These are phyloP conservation scores for Trichophyton mentagrophytes DNA, from an alignment of 2,329 filamentous ascomycete genomes.

Conservation along the genomic window DNA sequence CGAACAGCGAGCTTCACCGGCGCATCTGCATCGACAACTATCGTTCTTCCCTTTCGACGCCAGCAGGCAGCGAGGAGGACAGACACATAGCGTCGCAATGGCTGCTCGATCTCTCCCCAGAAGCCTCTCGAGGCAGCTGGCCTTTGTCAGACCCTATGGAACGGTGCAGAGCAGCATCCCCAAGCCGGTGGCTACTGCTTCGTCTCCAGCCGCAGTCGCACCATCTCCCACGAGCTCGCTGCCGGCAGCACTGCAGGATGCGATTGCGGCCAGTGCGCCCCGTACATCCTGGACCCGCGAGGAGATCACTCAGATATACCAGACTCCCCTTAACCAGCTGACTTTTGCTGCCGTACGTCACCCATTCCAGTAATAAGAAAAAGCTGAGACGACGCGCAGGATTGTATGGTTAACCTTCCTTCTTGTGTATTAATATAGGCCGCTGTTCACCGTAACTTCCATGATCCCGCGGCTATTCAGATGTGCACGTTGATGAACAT, in stretches of 20 bases:
- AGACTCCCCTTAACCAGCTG: constrained; percentile 68
- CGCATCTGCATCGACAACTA: neutral
- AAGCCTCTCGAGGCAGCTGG: constrained; percentile 19
- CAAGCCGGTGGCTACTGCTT: constrained; percentile 13
- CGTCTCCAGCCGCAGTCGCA: constrained; percentile 14
- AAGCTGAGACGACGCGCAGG: neutral
- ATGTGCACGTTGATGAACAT: constrained; percentile 96
- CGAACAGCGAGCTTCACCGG: neutral
- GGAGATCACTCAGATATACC: constrained; percentile 70
- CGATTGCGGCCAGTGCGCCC: constrained; percentile 32
- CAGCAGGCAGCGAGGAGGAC: neutral
- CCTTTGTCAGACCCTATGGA: constrained; percentile 24
- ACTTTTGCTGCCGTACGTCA: constrained; percentile 54
- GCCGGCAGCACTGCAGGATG: constrained; percentile 24
- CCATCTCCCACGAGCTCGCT: constrained; percentile 15
- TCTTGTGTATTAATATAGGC: constrained; percentile 37
- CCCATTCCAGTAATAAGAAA: neutral
- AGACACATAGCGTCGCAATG: constrained; percentile 5
- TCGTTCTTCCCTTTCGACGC: neutral
- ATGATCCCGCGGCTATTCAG: constrained; percentile 71
- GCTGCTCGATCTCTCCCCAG: constrained; percentile 16
- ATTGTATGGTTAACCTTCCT: neutral
- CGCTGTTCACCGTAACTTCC: constrained; percentile 69
- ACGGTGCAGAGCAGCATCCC: constrained; percentile 23
- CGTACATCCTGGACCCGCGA: constrained; percentile 68